Evolutionary conservation across 305 asterid genomes (phyloP), one percentile per base, ranked within the genome.

Genomic region (Fraxinus baroniana): DNA sequence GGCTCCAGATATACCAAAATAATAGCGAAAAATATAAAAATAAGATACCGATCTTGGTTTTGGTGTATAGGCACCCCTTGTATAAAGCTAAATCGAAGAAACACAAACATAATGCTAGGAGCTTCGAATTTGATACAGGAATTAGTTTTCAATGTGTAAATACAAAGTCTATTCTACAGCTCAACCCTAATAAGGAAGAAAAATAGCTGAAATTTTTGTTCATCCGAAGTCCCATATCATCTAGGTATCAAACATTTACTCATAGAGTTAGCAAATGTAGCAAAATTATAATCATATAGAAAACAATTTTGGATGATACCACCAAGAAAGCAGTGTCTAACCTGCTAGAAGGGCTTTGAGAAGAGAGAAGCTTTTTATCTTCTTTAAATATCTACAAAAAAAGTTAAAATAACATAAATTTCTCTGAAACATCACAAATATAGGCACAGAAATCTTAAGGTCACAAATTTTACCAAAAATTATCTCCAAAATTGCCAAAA

Each of bases 1-100:
- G 64, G 72, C 70, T 41, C 85, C 84, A 78, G 22, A 46, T 37
- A 70, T 46, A 41, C 68, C 73, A 22, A 46, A 60, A 82, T 71
- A 60, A 76, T 60, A 57, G 32, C 77, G 37, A 35, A 74, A 41
- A 77, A 74, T 41, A 33, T 28, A 70, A 30, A 83, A 68, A 2
- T 83, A 44, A 44, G 55, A 44, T 44, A 15, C n/a, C 0, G 55
- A 44, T 44, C 55, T 44, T 13, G 12, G 55, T 44, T 13, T 44
- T 44, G 17, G n/a, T 44, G 17, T 44, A 44, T 44, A 44, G 55
- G 55, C n/a, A 44, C 55, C 55, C 55, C 5, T 44, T 44, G 55
- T 44, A 82, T 73, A 35, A 18, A n/a, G 55, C 30, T 24, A 39
- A 36, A 36, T 22, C 20, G 1, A 72, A 32, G 52, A 74, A 74